Evolutionary conservation across 257 asterid genomes (phyloP).

Genomic region (Rubia yunnanensis): DNA sequence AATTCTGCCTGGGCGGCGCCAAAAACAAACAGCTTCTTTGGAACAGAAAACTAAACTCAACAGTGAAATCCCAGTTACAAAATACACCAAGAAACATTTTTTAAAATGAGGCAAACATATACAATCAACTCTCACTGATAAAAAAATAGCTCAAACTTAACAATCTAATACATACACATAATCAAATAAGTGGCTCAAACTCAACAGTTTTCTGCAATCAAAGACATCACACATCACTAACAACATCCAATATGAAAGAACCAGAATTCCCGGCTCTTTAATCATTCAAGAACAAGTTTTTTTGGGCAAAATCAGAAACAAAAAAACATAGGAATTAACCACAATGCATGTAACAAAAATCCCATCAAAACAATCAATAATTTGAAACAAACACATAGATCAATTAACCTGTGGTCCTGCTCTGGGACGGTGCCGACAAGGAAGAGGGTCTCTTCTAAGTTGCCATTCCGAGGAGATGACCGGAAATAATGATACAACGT

Average conservation of each 20-base stretch:
- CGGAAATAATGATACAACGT: too few species aligned
- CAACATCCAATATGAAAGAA: slow-evolving; percentile 15
- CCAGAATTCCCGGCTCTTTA: slow-evolving; percentile 20
- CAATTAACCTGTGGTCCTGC: too few species aligned
- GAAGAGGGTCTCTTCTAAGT: too few species aligned
- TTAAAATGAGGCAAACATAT: neutral
- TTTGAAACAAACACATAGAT: slow-evolving; percentile 29
- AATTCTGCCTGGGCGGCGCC: too few species aligned
- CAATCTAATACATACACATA: neutral
- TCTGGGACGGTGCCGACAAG: too few species aligned
- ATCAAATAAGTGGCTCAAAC: slow-evolving; percentile 14
- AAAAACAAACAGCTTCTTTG: too few species aligned
- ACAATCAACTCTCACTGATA: slow-evolving; percentile 6
- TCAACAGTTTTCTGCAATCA: slow-evolving; percentile 10
- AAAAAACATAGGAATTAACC: slow-evolving; percentile 23
- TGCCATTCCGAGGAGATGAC: too few species aligned
- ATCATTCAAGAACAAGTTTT: slow-evolving; percentile 17
- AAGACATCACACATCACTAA: slow-evolving; percentile 10
- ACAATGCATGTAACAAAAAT: slow-evolving; percentile 30
- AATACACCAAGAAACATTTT: slow-evolving; percentile 14
- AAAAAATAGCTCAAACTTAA: slow-evolving; percentile 29
- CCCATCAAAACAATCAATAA: slow-evolving; percentile 17
- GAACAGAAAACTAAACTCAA: neutral
- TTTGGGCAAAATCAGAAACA: slow-evolving; percentile 13
- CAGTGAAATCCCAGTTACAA: slow-evolving; percentile 11